Conservation (phyloP, 169 alveolate species). For the Eimeria zaria region DNA sequence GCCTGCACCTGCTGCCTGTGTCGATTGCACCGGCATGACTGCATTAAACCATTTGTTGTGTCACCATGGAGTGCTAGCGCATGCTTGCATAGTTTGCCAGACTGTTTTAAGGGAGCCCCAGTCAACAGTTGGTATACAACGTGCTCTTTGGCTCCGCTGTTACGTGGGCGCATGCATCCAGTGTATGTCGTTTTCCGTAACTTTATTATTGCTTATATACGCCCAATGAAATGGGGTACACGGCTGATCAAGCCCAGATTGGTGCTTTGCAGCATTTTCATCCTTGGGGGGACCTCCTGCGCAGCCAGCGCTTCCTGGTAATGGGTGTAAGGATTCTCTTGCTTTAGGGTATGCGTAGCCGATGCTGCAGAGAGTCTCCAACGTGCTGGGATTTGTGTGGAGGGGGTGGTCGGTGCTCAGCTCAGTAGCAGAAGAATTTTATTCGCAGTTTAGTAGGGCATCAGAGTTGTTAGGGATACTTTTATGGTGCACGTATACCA, state of each 20-base stretch:
- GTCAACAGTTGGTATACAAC: background rate
- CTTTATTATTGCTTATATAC: background rate
- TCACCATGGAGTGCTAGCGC: conserved; percentile 40
- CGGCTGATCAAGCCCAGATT: background rate
- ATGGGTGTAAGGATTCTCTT: conserved; percentile 6
- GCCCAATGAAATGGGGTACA: background rate
- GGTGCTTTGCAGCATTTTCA: conserved; percentile 1
- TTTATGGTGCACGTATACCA: background rate
- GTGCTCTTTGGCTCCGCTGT: background rate
- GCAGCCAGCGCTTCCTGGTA: background rate
- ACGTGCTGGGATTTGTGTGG: background rate
- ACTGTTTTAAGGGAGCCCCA: background rate
- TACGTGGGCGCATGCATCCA: background rate
- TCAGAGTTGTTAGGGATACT: background rate
- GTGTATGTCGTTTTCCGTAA: background rate
- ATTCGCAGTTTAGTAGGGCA: background rate
- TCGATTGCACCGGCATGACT: conserved; percentile 5
- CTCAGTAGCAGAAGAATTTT: background rate
- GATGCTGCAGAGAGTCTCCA: background rate
- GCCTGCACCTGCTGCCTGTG: conserved; percentile 10
- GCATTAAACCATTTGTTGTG: conserved; percentile 40
- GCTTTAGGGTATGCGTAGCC: background rate
- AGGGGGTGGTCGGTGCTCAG: background rate
- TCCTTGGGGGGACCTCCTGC: background rate
- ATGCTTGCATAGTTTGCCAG: conserved; percentile 5